Evolutionary conservation across 495 filamentous ascomycete genomes (phyloP), one percentile per base, ranked within the genome.

Genomic region (Bryoglossum gracile): DNA sequence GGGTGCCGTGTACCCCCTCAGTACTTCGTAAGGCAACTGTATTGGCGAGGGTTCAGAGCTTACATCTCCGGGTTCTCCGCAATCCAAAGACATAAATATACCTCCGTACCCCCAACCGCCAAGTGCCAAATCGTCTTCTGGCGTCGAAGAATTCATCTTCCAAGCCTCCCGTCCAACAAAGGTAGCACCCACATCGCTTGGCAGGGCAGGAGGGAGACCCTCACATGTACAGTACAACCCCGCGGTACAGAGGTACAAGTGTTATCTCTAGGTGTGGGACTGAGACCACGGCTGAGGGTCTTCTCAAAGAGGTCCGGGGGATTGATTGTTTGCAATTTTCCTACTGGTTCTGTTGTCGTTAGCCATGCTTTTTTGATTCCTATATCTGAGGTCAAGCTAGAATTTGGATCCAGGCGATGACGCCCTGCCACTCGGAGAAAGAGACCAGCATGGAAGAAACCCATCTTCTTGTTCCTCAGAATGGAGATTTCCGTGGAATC

Each of bases 401-500:
- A n/a, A n/a, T n/a, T n/a, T n/a, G n/a, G n/a, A n/a, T n/a, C n/a
- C n/a, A n/a, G n/a, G n/a, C n/a, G n/a, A n/a, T n/a, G n/a, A n/a
- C n/a, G n/a, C n/a, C n/a, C n/a, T n/a, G n/a, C n/a, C n/a, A n/a
- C n/a, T n/a, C n/a, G n/a, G n/a, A n/a, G n/a, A n/a, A n/a, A n/a
- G n/a, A n/a, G n/a, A n/a, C n/a, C n/a, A n/a, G n/a, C n/a, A n/a
- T n/a, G 4, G 22, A 39, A 18, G 36, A 3, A 5, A 0, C 11
- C 4, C 36, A 22, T 30, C 14, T 18, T 18, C 18, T 8, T 5
- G 8, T 17, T 19, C 18, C 36, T 11, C 5, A 8, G 9, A 17
- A 17, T 22, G 16, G 6, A 61, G n/a, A 48, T 48, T 35, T 39
- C 45, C 45, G 45, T 38, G 45, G 34, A 39, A 48, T 48, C 34